Evolutionary conservation across 1,284 basidiomycete genomes (phyloP).

Genomic region (Fomitiporia mediterranea): DNA sequence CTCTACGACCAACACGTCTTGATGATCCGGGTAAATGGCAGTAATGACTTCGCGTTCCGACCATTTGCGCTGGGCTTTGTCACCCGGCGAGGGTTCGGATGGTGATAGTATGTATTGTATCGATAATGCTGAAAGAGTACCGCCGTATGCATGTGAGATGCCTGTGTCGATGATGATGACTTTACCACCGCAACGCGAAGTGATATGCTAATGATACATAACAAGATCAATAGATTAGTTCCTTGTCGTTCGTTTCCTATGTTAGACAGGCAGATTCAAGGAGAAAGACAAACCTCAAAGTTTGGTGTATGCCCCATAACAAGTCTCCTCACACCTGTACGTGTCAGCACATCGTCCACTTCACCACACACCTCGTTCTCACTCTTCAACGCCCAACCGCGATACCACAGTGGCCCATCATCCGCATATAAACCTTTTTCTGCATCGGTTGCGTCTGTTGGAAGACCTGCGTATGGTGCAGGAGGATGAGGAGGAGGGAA

Average conservation of each 20-base stretch:
- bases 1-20: conserved; percentile 49
- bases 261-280: conserved; percentile 4
- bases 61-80: conserved; percentile 44
- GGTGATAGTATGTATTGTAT: conserved; percentile 76
- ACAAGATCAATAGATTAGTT: too few species aligned
- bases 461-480: conserved; percentile 72
- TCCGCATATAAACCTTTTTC: conserved; percentile 69
- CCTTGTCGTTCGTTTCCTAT: too few species aligned
- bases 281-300: conserved; percentile 52
- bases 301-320: conserved; percentile 95
- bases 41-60: conserved; percentile 74
- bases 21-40: conserved; percentile 64
- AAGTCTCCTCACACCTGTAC: conserved; percentile 78
- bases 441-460: conserved; percentile 54
- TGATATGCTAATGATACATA: conserved; percentile 50
- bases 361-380: conserved; percentile 66
- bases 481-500: conserved; percentile 79
- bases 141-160: conserved; percentile 93
- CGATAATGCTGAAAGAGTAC: conserved; percentile 80
- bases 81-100: conserved; percentile 28
- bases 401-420: conserved; percentile 87
- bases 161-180: conserved; percentile 92
- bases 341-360: conserved; percentile 64
- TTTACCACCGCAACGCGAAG: conserved; percentile 78
- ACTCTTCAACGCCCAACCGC: conserved; percentile 77